Evolutionary conservation across 2,329 filamentous ascomycete species (phyloP), one percentile per base, ranked within the genome.

Genomic region (Blastomyces gilchristii): DNA sequence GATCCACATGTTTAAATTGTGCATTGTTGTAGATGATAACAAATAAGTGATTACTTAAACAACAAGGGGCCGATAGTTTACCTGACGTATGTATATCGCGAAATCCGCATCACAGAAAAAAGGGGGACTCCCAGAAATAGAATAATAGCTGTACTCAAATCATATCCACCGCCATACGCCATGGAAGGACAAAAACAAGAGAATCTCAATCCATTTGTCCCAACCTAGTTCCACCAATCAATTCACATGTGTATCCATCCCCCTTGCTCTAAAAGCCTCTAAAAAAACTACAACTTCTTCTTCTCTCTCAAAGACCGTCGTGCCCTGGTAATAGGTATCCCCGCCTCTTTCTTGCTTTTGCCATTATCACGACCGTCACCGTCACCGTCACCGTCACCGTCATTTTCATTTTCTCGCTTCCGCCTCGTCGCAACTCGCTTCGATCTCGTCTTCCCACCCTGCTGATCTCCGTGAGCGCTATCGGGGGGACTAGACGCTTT

Each of bases 401-500:
- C 12, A 34, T 18, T 7, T 22, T 16, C 43, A 47, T 34, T 16
- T 2, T 57, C 54, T 12, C 43, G 11, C 54, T 34, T 62, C 37
- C 8, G 18, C 50, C 18, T 47, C 2, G 60, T 62, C 47, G 60
- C 18, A 8, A 28, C 47, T 54, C 60, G 49, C 31, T 56, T 57
- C 34, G 60, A 54, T 43, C 37, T 57, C 11, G n/a, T 47, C 37
- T 47, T 45, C 34, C 53, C 41, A 45, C 22, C 52, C 6, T 5
- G 25, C 6, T 12, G 25, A 25, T 49, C 39, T 57, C 34, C 34
- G 31, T 58, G 41, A 9, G 39, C 22, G 28, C 39, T 58, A 3
- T 49, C 39, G 28, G 58, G 53, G 37, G 61, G 45, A 11, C 31
- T 49, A 2, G 53, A 62, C 18, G 61, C 61, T 41, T 62, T 62